These are phyloP conservation scores for Starmerella riodocensis DNA, from an alignment of 805 yeast genomes.

Conservation along the genomic window DNA sequence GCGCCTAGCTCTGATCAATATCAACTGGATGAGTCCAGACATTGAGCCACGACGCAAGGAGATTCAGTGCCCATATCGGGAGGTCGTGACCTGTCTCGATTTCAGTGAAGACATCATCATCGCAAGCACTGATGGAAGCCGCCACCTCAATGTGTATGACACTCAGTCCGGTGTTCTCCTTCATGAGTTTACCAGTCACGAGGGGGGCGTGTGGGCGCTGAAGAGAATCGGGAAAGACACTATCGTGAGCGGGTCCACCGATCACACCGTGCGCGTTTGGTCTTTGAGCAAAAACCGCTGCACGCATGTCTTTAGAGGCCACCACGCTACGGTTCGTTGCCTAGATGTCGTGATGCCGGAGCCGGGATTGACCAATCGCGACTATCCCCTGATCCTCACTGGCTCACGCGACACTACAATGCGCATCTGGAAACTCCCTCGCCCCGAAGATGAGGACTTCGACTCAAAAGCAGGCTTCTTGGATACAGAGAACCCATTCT, in stretches of 20 bases:
- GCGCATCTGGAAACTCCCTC: constrained; percentile 73
- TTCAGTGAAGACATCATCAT: constrained; percentile 82
- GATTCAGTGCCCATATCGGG: constrained; percentile 24
- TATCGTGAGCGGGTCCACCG: constrained; percentile 87
- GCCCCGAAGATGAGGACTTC: constrained; percentile 26
- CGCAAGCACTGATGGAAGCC: constrained; percentile 79
- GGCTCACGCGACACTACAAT: constrained; percentile 80
- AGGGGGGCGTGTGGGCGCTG: constrained; percentile 98
- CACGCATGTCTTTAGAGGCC: constrained; percentile 84
- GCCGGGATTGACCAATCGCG: constrained; percentile 39
- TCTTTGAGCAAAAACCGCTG: constrained; percentile 71
- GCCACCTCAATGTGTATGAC: constrained; percentile 62
- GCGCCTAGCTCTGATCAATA: constrained; percentile 42
- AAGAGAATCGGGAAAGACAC: constrained; percentile 62
- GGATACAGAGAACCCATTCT: constrained; percentile 37
- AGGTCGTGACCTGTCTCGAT: constrained; percentile 89
- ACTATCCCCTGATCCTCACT: constrained; percentile 60
- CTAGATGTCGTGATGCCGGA: constrained; percentile 66
- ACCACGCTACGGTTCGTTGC: constrained; percentile 85
- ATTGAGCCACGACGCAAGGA: constrained; percentile 66
- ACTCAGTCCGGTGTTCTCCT: constrained; percentile 56
- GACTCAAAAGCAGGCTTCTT: constrained; percentile 11
- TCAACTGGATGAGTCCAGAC: constrained; percentile 69
- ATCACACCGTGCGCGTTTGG: constrained; percentile 90
- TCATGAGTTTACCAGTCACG: constrained; percentile 66